Percentiles rank a stretch among this genome's conserved stretches.
These are phyloP conservation scores for Paramyrothecium sp. DNA, from an alignment of 2,329 filamentous ascomycete species.

Conservation along the genomic window DNA sequence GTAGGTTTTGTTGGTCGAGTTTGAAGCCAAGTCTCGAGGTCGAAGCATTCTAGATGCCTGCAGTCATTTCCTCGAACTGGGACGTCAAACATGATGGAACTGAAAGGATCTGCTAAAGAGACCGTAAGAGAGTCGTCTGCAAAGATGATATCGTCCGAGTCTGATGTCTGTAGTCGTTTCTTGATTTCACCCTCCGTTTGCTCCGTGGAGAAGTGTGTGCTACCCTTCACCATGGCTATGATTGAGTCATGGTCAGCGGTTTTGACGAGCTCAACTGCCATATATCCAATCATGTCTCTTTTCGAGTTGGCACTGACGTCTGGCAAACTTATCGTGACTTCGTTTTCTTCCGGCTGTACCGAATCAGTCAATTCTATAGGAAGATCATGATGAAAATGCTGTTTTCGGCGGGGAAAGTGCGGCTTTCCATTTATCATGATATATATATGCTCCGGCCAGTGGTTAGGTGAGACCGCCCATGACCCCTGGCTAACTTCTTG, in stretches of 20 bases:
- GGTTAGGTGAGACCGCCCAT: conserved; percentile 64
- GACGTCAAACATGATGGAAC: conserved; percentile 58
- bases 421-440: conserved; percentile 64
- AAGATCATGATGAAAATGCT: conserved; percentile 72
- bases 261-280: conserved; percentile 71
- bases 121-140: conserved; percentile 54
- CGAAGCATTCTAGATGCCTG: conserved; percentile 83
- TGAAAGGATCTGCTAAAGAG: conserved; percentile 68
- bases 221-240: conserved; percentile 34
- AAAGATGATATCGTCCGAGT: conserved; percentile 60
- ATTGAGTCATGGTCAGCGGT: conserved; percentile 47
- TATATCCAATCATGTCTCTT: conserved; percentile 39
- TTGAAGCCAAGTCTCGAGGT: conserved; percentile 76
- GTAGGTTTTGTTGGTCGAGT: conserved; percentile 54
- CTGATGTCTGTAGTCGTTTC: conserved; percentile 33
- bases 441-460: conserved; percentile 71
- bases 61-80: conserved; percentile 73
- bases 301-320: conserved; percentile 21
- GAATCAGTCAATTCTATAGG: conserved; percentile 70
- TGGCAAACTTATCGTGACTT: conserved; percentile 50
- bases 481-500: conserved; percentile 36
- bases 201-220: conserved; percentile 37
- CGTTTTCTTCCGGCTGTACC: conserved; percentile 60
- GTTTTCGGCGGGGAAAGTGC: conserved; percentile 61
- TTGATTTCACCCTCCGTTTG: conserved; percentile 59